A percentile compares a stretch with the other conserved stretches of the same genome.
Conservation (phyloP, 306 rosid species). For the Bauhinia variegata region DNA sequence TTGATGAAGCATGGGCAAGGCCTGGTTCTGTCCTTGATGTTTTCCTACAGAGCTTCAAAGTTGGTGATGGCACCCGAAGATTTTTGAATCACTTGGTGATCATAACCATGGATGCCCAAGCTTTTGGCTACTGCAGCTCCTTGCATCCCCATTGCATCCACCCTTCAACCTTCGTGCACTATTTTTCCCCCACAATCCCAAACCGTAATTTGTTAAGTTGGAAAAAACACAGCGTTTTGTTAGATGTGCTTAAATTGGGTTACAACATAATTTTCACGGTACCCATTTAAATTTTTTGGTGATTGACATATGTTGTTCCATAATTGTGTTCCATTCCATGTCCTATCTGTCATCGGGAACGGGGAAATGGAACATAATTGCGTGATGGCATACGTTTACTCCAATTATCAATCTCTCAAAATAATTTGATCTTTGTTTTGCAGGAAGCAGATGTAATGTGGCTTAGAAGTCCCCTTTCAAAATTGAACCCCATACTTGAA, state of each 20-base stretch:
- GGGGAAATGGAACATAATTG: no score
- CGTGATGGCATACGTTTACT: no score
- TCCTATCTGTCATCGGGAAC: no score
- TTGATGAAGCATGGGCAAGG: constrained; percentile 53
- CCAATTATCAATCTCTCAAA: constrained; percentile 3
- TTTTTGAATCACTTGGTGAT: constrained; percentile 56
- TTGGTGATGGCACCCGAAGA: constrained; percentile 48
- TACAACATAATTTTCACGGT: constrained; percentile 61
- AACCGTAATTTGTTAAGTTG: constrained; percentile 18
- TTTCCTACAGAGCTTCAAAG: constrained; percentile 55
- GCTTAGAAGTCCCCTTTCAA: constrained; percentile 57
- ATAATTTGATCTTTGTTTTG: constrained; percentile 8
- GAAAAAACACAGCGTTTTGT: constrained; percentile 43
- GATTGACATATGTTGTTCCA: no score
- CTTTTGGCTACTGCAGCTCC: constrained; percentile 46
- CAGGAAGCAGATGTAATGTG: constrained; percentile 69
- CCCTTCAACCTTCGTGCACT: constrained; percentile 35
- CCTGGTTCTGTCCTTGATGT: constrained; percentile 59
- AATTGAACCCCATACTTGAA: constrained; percentile 1
- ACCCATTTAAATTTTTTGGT: neutral
- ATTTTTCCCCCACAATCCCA: constrained; percentile 22
- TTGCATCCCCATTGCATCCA: constrained; percentile 59
- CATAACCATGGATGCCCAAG: constrained; percentile 44
- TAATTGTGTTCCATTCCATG: no score
- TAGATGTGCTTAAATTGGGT: constrained; percentile 48